Evolutionary conservation across 148 eudicot genomes (phyloP).

Genomic region (Diospyros lotus): DNA sequence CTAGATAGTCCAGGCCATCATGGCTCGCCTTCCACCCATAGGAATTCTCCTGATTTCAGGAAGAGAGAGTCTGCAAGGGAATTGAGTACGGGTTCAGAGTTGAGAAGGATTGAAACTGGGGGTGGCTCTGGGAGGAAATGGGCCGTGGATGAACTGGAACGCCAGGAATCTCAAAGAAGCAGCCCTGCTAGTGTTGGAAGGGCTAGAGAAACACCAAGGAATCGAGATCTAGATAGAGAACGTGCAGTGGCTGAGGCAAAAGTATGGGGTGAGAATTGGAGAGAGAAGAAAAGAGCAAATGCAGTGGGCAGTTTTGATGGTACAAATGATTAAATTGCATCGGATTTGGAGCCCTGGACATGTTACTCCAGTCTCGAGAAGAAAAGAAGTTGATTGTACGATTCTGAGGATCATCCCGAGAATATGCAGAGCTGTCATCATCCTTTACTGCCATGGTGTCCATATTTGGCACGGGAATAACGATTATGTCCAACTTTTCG

Average conservation of each 20-base stretch:
- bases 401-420: slow-evolving; percentile 8
- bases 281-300: slow-evolving; percentile 63
- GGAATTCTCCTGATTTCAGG: slow-evolving; percentile 68
- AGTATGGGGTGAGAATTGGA: slow-evolving; percentile 96
- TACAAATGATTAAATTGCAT: slow-evolving; percentile 36
- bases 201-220: slow-evolving; percentile 64
- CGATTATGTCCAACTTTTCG: background rate
- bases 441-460: background rate
- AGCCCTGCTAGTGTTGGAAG: slow-evolving; percentile 64
- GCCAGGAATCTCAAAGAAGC: slow-evolving; percentile 50
- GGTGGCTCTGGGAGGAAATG: slow-evolving; percentile 74
- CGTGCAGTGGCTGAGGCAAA: slow-evolving; percentile 95
- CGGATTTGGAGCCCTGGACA: background rate
- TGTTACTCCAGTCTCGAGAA: background rate
- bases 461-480: background rate
- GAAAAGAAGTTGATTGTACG: background rate
- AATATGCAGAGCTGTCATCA: background rate
- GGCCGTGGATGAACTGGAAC: slow-evolving; percentile 52
- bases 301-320: slow-evolving; percentile 67
- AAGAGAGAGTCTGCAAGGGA: slow-evolving; percentile 52
- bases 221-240: slow-evolving; percentile 72
- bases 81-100: slow-evolving; percentile 49
- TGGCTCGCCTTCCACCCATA: slow-evolving; percentile 65
- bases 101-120: slow-evolving; percentile 48
- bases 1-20: slow-evolving; percentile 50